A percentile compares a stretch with the other conserved stretches of the same genome.
These are phyloP conservation scores for Isoetes taiwanensis DNA, from an alignment of 75 land plant genomes.

Conservation along the genomic window DNA sequence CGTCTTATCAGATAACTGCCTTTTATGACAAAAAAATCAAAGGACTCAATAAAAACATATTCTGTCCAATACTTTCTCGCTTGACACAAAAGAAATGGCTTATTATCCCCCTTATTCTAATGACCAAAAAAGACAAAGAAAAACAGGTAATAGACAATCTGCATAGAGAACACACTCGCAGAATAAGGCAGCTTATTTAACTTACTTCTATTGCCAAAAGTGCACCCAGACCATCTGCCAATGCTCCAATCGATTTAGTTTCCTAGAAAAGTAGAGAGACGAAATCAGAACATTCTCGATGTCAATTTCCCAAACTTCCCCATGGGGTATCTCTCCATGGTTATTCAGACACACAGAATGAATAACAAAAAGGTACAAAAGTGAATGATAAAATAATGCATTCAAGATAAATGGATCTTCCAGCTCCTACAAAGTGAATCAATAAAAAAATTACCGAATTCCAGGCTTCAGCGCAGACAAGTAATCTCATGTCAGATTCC, in stretches of 20 bases:
- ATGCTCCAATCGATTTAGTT: conserved; percentile 32
- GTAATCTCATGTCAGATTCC: conserved; percentile 45
- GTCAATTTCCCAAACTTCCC: no score
- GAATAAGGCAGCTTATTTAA: neutral
- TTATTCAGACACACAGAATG: neutral
- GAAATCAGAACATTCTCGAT: no score
- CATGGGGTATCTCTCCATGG: no score
- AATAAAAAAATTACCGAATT: conserved; percentile 26
- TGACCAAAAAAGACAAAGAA: no score
- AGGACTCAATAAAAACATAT: no score
- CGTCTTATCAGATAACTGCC: neutral
- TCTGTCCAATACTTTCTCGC: no score
- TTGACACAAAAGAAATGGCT: no score
- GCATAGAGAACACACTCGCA: neutral
- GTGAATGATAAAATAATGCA: neutral
- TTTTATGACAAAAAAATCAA: no score
- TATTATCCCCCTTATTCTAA: no score
- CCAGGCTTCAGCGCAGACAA: conserved; percentile 55
- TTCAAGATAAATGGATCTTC: neutral
- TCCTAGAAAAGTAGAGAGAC: conserved; percentile 55
- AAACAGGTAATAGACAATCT: no score
- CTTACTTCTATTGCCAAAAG: conserved; percentile 78
- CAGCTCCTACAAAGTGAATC: neutral
- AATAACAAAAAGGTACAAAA: neutral
- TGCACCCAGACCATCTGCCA: conserved; percentile 76